A percentile compares a stretch with the other conserved stretches of the same genome.
phyloP scores from a whole-genome alignment of 1,139 yeast species.

The Candida gigantensis region DNA sequence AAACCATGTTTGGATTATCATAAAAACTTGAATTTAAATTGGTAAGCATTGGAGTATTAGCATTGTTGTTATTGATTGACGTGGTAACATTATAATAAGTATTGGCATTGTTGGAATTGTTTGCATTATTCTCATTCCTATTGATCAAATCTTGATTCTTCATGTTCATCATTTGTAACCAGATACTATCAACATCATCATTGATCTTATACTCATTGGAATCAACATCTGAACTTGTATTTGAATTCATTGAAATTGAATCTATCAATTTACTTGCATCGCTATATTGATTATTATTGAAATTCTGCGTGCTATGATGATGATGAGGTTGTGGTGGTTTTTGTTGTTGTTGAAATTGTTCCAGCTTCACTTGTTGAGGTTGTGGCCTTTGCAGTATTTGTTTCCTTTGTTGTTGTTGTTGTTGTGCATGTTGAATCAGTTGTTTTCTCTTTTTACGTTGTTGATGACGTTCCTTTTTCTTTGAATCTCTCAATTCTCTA shows the following conservation, averaged over 20 bases:
- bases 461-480: constrained; percentile 3
- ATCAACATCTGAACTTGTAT: constrained; percentile 12
- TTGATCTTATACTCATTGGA: constrained; percentile 17
- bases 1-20: background rate
- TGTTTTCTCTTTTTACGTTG: constrained; percentile 1
- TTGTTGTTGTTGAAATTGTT: constrained; percentile 3
- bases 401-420: background rate
- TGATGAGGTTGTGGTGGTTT: background rate
- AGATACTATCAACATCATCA: constrained; percentile 27
- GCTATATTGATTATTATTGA: background rate
- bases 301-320: background rate
- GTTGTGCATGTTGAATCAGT: no score
- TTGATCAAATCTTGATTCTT: constrained; percentile 17
- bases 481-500: constrained; percentile 7
- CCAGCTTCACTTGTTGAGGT: background rate
- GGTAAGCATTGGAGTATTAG: background rate
- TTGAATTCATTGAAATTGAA: constrained; percentile 8
- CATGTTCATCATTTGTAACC: constrained; percentile 32
- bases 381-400: background rate
- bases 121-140: constrained; percentile 2
- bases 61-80: background rate
- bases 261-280: constrained; percentile 6
- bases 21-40: background rate
- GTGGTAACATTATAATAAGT: constrained; percentile 1
- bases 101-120: background rate